Evolutionary conservation across 176 grass and related monocot genomes (phyloP).

Genomic region (Cymbopogon citratus): DNA sequence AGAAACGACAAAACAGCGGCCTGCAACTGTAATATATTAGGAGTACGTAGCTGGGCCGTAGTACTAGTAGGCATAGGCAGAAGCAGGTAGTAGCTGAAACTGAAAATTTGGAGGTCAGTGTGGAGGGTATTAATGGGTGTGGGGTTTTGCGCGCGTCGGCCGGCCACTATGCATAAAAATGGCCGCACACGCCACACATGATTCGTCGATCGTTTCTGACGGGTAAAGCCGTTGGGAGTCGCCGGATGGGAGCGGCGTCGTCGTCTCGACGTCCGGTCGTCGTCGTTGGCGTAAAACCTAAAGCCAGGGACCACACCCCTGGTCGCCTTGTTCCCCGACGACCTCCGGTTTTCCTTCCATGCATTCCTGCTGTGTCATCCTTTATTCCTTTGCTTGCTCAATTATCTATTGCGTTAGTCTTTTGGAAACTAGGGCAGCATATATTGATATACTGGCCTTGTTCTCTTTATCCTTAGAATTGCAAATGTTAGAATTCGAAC

Average conservation of each 20-base stretch:
- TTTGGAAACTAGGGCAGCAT: too few species aligned
- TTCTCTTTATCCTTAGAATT: too few species aligned
- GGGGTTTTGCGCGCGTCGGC: slow-evolving; percentile 1
- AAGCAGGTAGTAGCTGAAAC: neutral
- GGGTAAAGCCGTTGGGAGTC: slow-evolving; percentile 48
- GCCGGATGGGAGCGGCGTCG: neutral
- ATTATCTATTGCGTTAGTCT: too few species aligned
- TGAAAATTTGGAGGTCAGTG: slow-evolving; percentile 6
- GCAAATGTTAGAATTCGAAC: too few species aligned
- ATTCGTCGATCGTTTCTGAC: slow-evolving; percentile 43
- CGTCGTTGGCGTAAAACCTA: slow-evolving; percentile 24
- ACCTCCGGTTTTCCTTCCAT: slow-evolving; percentile 22
- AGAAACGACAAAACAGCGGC: too few species aligned
- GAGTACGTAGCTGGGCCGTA: too few species aligned
- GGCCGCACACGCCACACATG: slow-evolving; percentile 15
- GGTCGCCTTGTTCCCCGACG: slow-evolving; percentile 38
- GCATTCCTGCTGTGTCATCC: too few species aligned
- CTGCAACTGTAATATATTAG: too few species aligned
- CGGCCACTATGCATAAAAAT: neutral
- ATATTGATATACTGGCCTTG: too few species aligned
- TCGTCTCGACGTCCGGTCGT: neutral
- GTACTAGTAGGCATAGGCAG: neutral
- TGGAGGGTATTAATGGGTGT: slow-evolving; percentile 7
- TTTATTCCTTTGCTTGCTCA: neutral
- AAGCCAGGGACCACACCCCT: neutral